These are phyloP conservation scores for slime mould (Dictyostelium discoideum) DNA, from an alignment of 78 protist species.

Conservation along the genomic window DNA sequence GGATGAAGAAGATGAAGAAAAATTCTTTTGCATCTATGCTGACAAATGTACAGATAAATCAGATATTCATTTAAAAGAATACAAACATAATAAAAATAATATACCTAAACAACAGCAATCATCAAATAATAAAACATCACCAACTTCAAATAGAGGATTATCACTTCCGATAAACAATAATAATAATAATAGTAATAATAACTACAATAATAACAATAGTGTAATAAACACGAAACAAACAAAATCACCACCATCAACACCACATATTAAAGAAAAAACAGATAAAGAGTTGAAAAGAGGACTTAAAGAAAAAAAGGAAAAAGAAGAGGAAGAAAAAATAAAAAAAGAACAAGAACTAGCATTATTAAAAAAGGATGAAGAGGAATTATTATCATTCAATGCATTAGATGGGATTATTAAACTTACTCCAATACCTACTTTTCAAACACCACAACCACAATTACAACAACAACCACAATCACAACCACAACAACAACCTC, in stretches of 20 bases:
- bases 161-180: not conserved
- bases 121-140: not conserved
- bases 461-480: not conserved
- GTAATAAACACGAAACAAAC: not conserved
- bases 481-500: not conserved
- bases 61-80: constrained; percentile 11
- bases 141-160: not conserved
- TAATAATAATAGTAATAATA: not conserved
- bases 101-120: not conserved
- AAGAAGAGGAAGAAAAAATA: not conserved
- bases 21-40: constrained; percentile 7
- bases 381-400: constrained; percentile 3
- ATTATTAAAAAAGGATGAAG: not conserved
- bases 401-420: not conserved
- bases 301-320: not conserved
- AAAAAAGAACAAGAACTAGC: constrained; percentile 3
- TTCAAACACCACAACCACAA: not conserved
- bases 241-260: not conserved
- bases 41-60: constrained; percentile 29
- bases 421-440: not conserved
- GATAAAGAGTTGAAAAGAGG: not conserved
- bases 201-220: not conserved
- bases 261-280: not conserved
- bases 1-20: constrained; percentile 1
- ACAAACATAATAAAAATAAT: not conserved